Evolutionary conservation across 768 basidiomycete genomes (phyloP).

Genomic region (Mycena vulgaris): DNA sequence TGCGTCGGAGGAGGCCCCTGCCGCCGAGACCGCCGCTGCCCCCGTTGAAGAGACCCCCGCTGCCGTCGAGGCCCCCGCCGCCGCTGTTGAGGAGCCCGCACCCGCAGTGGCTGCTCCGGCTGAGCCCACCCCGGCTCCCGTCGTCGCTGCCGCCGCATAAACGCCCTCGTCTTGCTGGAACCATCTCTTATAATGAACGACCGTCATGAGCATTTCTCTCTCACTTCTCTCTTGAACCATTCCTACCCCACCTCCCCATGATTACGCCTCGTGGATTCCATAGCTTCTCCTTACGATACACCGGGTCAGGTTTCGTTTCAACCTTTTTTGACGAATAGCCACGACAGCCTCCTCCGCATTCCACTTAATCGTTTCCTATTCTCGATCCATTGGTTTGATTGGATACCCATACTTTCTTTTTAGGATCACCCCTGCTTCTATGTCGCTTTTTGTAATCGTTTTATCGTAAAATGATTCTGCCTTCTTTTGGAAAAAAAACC

Average conservation of each 20-base stretch:
- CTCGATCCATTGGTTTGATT: slow-evolving; percentile 73
- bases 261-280: slow-evolving; percentile 55
- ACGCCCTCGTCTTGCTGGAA: slow-evolving; percentile 19
- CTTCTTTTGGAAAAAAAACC: slow-evolving; percentile 32
- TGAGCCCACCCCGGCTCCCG: slow-evolving; percentile 62
- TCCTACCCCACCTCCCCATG: slow-evolving; percentile 55
- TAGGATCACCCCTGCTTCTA: slow-evolving; percentile 65
- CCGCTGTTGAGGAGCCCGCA: slow-evolving; percentile 50
- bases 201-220: slow-evolving; percentile 54
- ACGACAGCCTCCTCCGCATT: slow-evolving; percentile 76
- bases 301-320: slow-evolving; percentile 73
- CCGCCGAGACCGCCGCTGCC: slow-evolving; percentile 13
- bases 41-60: slow-evolving; percentile 43
- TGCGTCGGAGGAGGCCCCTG: slow-evolving; percentile 55
- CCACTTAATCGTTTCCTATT: slow-evolving; percentile 66
- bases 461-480: slow-evolving; percentile 46
- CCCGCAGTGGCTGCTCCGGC: slow-evolving; percentile 55
- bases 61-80: slow-evolving; percentile 40
- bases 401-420: slow-evolving; percentile 72
- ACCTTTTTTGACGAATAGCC: slow-evolving; percentile 74
- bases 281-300: slow-evolving; percentile 58
- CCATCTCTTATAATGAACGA: slow-evolving; percentile 60
- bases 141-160: slow-evolving; percentile 89
- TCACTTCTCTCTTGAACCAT: slow-evolving; percentile 52
- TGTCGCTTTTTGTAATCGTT: slow-evolving; percentile 74